These are phyloP conservation scores for Globisporangium canariense DNA, from an alignment of 352 stramenopile species.

Conservation along the genomic window DNA sequence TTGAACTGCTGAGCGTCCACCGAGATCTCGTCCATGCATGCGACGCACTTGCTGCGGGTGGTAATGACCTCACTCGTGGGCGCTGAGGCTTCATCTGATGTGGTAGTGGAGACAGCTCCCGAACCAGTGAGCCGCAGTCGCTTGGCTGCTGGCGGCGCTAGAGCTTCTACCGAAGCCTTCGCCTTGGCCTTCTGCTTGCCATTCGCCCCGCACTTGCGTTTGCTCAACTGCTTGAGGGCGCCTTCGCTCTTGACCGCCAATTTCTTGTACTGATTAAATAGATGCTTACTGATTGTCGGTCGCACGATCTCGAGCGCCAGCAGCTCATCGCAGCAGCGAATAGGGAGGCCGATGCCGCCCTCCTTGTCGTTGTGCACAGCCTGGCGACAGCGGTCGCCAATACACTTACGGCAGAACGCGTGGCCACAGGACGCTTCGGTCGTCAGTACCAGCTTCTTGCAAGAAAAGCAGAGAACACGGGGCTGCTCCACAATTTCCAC, in stretches of 20 bases:
- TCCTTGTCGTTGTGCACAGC: slow-evolving; percentile 27
- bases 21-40: slow-evolving; percentile 10
- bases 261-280: slow-evolving; percentile 33
- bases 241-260: slow-evolving; percentile 23
- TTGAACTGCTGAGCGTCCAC: neutral
- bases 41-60: neutral
- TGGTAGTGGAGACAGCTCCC: slow-evolving; percentile 11
- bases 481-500: slow-evolving; percentile 4
- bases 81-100: neutral
- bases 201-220: neutral
- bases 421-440: slow-evolving; percentile 17
- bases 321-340: slow-evolving; percentile 34
- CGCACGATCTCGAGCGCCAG: slow-evolving; percentile 34
- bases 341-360: slow-evolving; percentile 22
- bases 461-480: neutral
- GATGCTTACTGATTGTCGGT: slow-evolving; percentile 19
- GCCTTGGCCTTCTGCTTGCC: slow-evolving; percentile 15
- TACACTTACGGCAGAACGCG: slow-evolving; percentile 32
- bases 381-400: slow-evolving; percentile 24
- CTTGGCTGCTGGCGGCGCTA: neutral
- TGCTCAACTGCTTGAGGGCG: neutral
- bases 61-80: neutral
- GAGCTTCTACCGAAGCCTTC: neutral
- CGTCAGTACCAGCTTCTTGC: slow-evolving; percentile 11
- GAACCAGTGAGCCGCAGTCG: neutral